Evolutionary conservation across 2,329 filamentous ascomycete genomes (phyloP), one percentile per base, ranked within the genome.

Genomic region (Hawksworthiomyces lignivorus): DNA sequence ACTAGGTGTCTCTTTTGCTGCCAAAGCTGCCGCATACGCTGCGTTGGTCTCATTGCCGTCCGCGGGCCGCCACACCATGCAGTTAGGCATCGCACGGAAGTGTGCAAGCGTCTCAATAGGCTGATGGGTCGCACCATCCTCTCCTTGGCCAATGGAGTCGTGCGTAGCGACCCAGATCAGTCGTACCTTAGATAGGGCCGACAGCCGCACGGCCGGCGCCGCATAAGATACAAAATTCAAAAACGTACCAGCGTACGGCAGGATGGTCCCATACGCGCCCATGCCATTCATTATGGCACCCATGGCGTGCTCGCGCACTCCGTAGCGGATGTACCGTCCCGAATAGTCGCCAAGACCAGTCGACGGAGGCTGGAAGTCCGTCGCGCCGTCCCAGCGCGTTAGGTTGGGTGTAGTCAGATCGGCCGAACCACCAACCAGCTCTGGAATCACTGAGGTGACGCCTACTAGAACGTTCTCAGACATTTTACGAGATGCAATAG

Each of bases 201-300:
- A 94, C 45, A 98, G 80, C 70, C 90, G 89, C 62, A 96, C 84
- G 57, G 90, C 82, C 68, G 90, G 90, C 53, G 90, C 88, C 55
- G 86, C 90, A 65, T 98, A 97, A 18, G 90, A 96, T 55, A 97
- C 88, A 68, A 98, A 98, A 83, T 97, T 98, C 56, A 98, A 75
- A 82, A 98, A 98, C 58, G 90, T 97, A 69, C 90, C 90, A 53
- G 80, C 81, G 54, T 88, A 94, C 54, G 92, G 92, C 60, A 97
- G 83, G 61, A 95, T 74, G 59, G 87, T 94, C 56, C 92, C 92
- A 68, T 96, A 97, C 50, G 88, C 90, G 51, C 87, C 80, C 47
- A 97, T 75, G 71, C 90, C 90, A 75, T 95, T 94, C 72, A 94
- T 84, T 67, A 94, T 86, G 58, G 84, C 84, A 59, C 84, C 86